A percentile compares a stretch with the other conserved stretches of the same genome.
These are phyloP conservation scores for Cudoniella acicularis DNA, from an alignment of 495 filamentous ascomycete genomes.

Conservation along the genomic window DNA sequence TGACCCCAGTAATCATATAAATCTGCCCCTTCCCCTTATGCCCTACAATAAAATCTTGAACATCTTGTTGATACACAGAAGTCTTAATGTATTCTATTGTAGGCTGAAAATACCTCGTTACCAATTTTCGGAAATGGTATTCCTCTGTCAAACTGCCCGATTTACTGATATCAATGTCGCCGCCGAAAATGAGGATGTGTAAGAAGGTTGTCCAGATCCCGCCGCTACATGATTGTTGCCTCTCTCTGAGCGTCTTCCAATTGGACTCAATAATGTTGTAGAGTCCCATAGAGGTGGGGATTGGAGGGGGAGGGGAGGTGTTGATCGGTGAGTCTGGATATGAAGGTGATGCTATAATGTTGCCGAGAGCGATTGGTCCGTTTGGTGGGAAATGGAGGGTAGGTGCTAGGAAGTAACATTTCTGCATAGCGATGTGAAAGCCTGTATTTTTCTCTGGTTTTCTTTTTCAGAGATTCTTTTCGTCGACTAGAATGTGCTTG, in stretches of 20 bases:
- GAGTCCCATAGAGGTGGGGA: no score
- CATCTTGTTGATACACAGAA: background rate
- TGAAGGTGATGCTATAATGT: conserved; percentile 7
- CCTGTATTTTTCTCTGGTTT: no score
- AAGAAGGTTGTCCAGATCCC: conserved; percentile 21
- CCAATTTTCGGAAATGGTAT: background rate
- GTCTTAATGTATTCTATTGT: background rate
- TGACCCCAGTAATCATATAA: conserved; percentile 26
- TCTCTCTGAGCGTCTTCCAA: background rate
- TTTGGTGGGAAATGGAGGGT: background rate
- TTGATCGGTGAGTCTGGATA: background rate
- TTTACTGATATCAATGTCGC: conserved; percentile 4
- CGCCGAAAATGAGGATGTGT: conserved; percentile 11
- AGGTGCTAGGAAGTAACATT: conserved; percentile 7
- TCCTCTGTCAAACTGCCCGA: background rate
- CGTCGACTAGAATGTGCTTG: no score
- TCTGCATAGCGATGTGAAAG: no score
- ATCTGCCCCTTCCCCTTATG: conserved; percentile 11
- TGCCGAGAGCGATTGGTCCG: conserved; percentile 3
- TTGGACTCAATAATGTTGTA: no score
- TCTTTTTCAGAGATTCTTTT: no score
- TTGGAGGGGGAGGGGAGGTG: background rate
- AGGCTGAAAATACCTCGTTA: background rate
- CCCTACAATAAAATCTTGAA: conserved; percentile 4
- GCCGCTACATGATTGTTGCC: background rate